phyloP scores from a whole-genome alignment of 495 filamentous ascomycete species.

The Podospora anserina region DNA sequence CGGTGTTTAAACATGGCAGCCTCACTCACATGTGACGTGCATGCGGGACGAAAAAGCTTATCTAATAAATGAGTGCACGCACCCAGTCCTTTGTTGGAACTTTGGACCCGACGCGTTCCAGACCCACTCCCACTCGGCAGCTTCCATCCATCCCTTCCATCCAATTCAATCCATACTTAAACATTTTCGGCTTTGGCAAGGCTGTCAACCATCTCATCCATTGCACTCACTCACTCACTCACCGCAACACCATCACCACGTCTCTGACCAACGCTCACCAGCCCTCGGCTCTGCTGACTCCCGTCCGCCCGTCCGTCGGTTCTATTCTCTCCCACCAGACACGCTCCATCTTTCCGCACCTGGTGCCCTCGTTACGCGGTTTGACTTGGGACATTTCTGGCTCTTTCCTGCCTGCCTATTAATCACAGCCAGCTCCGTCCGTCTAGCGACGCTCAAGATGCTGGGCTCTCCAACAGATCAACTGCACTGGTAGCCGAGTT shows the following conservation, averaged over 20 bases:
- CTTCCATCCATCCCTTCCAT: too few relatives aligned
- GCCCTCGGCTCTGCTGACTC: background rate
- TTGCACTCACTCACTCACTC: too few relatives aligned
- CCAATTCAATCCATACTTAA: too few relatives aligned
- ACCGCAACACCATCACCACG: too few relatives aligned
- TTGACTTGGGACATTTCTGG: background rate
- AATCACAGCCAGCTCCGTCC: background rate
- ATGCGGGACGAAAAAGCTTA: background rate
- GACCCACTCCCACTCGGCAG: background rate
- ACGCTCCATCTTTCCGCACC: background rate
- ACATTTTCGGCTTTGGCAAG: too few relatives aligned
- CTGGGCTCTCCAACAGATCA: background rate
- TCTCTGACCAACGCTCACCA: background rate
- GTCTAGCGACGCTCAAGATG: slow-evolving; percentile 14
- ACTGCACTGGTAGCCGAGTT: slow-evolving; percentile 1
- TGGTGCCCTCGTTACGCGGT: background rate
- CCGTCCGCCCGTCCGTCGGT: too few relatives aligned
- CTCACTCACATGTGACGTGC: background rate
- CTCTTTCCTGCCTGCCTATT: background rate
- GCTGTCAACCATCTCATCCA: too few relatives aligned
- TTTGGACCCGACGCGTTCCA: background rate
- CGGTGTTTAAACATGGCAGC: background rate
- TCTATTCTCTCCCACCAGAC: background rate
- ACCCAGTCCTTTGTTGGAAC: background rate
- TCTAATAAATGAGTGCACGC: background rate